Conservation (phyloP, 2,329 filamentous ascomycete genomes). For the Elsinoe necatrix region DNA sequence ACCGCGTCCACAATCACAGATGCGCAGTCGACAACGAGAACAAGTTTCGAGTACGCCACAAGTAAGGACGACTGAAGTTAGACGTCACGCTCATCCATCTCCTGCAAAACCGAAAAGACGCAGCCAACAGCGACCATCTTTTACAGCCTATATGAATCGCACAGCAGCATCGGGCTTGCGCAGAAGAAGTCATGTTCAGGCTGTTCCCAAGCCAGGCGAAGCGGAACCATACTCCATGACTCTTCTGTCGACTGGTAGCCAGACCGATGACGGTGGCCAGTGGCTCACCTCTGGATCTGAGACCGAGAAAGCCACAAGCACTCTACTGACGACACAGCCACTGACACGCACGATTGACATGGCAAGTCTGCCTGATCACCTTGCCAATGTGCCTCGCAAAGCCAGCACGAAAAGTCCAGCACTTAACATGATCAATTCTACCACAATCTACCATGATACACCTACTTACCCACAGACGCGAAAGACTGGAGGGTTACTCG, state of each 20-base stretch:
- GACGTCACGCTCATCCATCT: slow-evolving; percentile 2
- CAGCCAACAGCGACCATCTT: slow-evolving; percentile 7
- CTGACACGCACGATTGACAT: neutral
- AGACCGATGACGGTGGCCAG: neutral
- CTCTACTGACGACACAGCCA: neutral
- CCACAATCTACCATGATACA: slow-evolving; percentile 8
- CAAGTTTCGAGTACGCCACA: slow-evolving; percentile 19
- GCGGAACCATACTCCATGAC: neutral
- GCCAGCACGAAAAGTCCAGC: neutral
- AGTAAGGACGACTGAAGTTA: slow-evolving; percentile 20
- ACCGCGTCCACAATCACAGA: neutral
- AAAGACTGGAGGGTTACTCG: neutral
- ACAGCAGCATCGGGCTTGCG: slow-evolving; percentile 14
- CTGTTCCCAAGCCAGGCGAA: neutral
- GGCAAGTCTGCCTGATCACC: neutral
- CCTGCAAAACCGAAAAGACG: neutral
- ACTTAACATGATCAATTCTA: neutral
- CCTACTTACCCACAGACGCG: slow-evolving; percentile 8
- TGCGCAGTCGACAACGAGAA: neutral
- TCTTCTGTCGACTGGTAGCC: neutral
- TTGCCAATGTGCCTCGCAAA: neutral
- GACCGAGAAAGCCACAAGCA: neutral
- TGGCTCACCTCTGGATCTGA: slow-evolving; percentile 4
- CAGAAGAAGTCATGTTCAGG: neutral
- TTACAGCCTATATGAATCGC: slow-evolving; percentile 17